phyloP scores from a whole-genome alignment of 805 yeast species.

The Wickerhamiella qilinensis region DNA sequence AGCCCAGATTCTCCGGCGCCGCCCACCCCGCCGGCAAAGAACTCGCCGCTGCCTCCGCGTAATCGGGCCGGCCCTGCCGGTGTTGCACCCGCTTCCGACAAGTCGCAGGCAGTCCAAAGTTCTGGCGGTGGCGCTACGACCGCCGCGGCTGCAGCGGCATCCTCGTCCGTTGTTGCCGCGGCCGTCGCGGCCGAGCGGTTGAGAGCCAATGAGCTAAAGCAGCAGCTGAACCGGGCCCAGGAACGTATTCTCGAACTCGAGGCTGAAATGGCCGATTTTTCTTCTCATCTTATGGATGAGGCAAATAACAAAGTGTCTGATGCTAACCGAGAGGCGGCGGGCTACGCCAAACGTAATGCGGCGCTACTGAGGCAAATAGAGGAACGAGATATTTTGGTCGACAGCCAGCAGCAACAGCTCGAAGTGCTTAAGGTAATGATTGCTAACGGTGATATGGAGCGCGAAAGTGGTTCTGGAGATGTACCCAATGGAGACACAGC shows the following conservation, averaged over 20 bases:
- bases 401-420: conserved; percentile 49
- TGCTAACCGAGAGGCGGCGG: conserved; percentile 50
- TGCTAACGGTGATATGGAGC: conserved; percentile 19
- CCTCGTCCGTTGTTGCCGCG: not conserved
- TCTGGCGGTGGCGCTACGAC: no score
- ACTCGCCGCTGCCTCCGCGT: not conserved
- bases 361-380: conserved; percentile 38
- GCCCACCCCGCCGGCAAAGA: not conserved
- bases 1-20: not conserved
- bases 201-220: conserved; percentile 10
- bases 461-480: not conserved
- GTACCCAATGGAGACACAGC: not conserved
- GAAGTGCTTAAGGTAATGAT: conserved; percentile 43
- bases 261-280: conserved; percentile 36
- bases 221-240: conserved; percentile 30
- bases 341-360: conserved; percentile 46
- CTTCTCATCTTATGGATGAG: conserved; percentile 33
- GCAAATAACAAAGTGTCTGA: conserved; percentile 69
- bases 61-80: not conserved
- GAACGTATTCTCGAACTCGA: conserved; percentile 40
- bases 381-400: conserved; percentile 57
- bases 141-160: not conserved
- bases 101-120: not conserved
- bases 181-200: not conserved
- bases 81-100: not conserved